phyloP scores from a whole-genome alignment of 352 stramenopile species.

The Phytopythium helicoides region DNA sequence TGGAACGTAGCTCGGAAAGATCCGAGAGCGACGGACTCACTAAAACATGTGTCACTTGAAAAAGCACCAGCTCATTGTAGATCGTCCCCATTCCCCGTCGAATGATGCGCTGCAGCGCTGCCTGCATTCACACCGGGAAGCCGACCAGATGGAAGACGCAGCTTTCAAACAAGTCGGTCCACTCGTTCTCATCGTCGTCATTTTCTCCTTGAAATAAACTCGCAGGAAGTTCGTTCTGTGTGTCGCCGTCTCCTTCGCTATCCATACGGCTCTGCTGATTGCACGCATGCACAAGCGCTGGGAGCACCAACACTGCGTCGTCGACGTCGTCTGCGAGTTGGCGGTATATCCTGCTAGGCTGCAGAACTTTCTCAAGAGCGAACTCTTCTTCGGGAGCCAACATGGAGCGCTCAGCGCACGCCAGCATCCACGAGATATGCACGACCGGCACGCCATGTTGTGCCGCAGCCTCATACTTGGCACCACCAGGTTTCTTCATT shows the following conservation, averaged over 20 bases:
- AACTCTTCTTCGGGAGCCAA: conserved; percentile 52
- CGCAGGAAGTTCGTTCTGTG: not conserved
- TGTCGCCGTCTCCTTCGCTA: not conserved
- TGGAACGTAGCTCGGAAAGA: conserved; percentile 19
- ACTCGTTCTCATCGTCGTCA: conserved; percentile 20
- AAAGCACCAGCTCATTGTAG: conserved; percentile 52
- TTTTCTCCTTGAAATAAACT: not conserved
- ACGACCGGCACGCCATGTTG: conserved; percentile 62
- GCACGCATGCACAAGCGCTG: conserved; percentile 26
- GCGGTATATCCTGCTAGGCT: conserved; percentile 28
- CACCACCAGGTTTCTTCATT: conserved; percentile 35
- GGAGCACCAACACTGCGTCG: conserved; percentile 24
- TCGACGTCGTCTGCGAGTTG: conserved; percentile 37
- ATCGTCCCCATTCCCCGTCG: conserved; percentile 70
- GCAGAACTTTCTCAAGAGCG: conserved; percentile 31
- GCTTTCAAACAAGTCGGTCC: conserved; percentile 62
- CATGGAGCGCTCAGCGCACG: conserved; percentile 48
- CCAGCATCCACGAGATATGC: conserved; percentile 67
- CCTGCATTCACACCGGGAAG: conserved; percentile 38
- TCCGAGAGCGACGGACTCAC: conserved; percentile 53
- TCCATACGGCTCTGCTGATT: not conserved
- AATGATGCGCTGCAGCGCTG: conserved; percentile 44
- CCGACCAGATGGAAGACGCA: conserved; percentile 63
- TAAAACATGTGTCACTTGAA: conserved; percentile 66
- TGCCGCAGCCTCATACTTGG: conserved; percentile 65